Conservation (phyloP, 495 filamentous ascomycete genomes). For the Clohesyomyces aquaticus region DNA sequence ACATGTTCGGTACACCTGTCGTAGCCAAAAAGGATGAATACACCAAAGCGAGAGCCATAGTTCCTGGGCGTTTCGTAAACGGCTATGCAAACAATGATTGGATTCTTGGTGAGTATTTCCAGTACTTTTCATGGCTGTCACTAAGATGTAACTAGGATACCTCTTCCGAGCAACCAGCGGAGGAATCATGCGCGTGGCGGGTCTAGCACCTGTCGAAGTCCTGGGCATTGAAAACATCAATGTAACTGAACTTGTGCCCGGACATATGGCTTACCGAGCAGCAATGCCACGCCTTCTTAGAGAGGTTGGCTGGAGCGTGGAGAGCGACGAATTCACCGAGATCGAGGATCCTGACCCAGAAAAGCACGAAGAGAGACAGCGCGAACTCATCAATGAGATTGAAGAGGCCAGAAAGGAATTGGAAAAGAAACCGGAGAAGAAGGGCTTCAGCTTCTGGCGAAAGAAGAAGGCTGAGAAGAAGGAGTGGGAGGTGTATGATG, state of each 20-base stretch:
- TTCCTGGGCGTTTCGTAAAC: conserved; percentile 90
- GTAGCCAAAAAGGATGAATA: conserved; percentile 95
- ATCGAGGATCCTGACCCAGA: conserved; percentile 98
- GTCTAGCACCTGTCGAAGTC: conserved; percentile 81
- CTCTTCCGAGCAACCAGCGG: conserved; percentile 93
- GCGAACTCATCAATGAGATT: conserved; percentile 93
- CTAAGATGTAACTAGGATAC: conserved; percentile 60
- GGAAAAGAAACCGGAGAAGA: conserved; percentile 72
- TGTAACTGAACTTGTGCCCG: conserved; percentile 81
- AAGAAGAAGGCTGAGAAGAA: conserved; percentile 79
- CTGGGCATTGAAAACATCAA: conserved; percentile 88
- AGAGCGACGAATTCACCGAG: conserved; percentile 92
- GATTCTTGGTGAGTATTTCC: conserved; percentile 68
- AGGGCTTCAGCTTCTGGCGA: conserved; percentile 76
- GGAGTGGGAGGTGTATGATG: conserved; percentile 93
- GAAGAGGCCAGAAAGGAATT: conserved; percentile 89
- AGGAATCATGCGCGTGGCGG: conserved; percentile 87
- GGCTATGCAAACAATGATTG: conserved; percentile 94
- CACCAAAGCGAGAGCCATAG: conserved; percentile 73
- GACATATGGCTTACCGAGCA: conserved; percentile 94
- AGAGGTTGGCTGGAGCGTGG: conserved; percentile 84
- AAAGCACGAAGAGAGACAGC: conserved; percentile 82
- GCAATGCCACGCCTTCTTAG: conserved; percentile 87
- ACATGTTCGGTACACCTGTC: conserved; percentile 88
- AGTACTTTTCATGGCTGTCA: not conserved